Base-by-base conservation (phyloP, 306 rosid species). In the Lagenaria siceraria region DNA sequence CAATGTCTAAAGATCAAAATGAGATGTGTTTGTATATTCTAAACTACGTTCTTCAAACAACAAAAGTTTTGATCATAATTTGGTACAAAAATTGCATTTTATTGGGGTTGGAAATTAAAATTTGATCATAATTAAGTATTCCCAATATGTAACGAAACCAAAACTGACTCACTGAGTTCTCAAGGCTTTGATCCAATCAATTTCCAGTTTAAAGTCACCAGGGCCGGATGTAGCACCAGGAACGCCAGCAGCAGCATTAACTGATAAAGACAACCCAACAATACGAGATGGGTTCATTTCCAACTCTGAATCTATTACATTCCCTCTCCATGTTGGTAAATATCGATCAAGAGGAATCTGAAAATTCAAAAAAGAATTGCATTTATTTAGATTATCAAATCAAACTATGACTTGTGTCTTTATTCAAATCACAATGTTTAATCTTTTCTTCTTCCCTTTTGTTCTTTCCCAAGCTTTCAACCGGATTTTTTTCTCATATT, bases 261-360 rank as follows among this genome's bases (percentile, higher is more conserved):
- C 89, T 2, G 98, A 91, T 14, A 94, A 72, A 49, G 98, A 91
- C 97, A 92, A 87, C 51, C 97, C 94, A 4, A 91, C 81, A 58
- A 94, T 83, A 33, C 96, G 97, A 4, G 94, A 86, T 54, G 96
- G 96, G 79, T 93, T 93, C 96, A 93, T 93, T 86, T 93, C 98
- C 72, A 93, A 40, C 63, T 90, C 19, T 36, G 87, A 87, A 22
- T 90, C 98, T 68, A 93, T 91, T 33, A 93, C 92, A 40, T 82
- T 89, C 60, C 98, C 98, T 82, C 92, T 91, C 97, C 97, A 93
- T 29, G 98, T 91, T 61, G 98, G 97, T 78, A 93, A 85, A 82
- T 89, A 93, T n/a, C 88, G 89, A 77, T 87, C 89, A n/a, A 91
- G 88, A 68, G 97, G 97, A 82, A 93, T 91, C 98, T 93, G 90